phyloP scores from a whole-genome alignment of 1,284 basidiomycete genomes.

The Moesziomyces globuligerus region DNA sequence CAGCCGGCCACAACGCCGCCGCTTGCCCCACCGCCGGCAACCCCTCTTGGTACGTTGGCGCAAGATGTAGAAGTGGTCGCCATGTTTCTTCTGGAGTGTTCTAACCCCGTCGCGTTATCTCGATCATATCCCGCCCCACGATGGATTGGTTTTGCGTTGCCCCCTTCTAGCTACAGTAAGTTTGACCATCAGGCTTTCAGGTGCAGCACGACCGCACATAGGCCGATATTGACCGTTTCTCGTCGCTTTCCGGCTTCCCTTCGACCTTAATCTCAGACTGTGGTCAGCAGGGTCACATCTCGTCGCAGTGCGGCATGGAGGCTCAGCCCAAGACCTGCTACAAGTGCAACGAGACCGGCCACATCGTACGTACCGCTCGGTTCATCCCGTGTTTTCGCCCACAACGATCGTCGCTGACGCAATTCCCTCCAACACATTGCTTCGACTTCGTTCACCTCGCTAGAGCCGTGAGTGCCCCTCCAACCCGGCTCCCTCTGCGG shows the following conservation, averaged over 20 bases:
- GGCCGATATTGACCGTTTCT: conserved; percentile 2
- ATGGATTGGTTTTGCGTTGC: neutral
- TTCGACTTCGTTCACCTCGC: neutral
- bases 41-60: conserved; percentile 57
- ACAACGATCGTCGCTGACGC: neutral
- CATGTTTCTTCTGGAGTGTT: neutral
- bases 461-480: conserved; percentile 63
- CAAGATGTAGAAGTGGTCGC: no score
- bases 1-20: conserved; percentile 64
- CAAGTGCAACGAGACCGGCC: conserved; percentile 61
- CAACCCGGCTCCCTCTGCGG: conserved; percentile 35
- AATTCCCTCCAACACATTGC: neutral
- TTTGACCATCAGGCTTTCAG: neutral
- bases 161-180: conserved; percentile 28
- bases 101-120: neutral
- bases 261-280: conserved; percentile 48
- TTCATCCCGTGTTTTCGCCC: neutral
- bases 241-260: neutral
- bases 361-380: conserved; percentile 42
- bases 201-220: neutral
- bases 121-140: neutral
- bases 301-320: conserved; percentile 60
- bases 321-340: conserved; percentile 64
- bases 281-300: conserved; percentile 62
- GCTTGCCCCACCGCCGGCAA: conserved; percentile 62